A percentile compares a stretch with the other conserved stretches of the same genome.
phyloP scores from a whole-genome alignment of 176 grass and related monocot species.

The Oryza rufipogon region DNA sequence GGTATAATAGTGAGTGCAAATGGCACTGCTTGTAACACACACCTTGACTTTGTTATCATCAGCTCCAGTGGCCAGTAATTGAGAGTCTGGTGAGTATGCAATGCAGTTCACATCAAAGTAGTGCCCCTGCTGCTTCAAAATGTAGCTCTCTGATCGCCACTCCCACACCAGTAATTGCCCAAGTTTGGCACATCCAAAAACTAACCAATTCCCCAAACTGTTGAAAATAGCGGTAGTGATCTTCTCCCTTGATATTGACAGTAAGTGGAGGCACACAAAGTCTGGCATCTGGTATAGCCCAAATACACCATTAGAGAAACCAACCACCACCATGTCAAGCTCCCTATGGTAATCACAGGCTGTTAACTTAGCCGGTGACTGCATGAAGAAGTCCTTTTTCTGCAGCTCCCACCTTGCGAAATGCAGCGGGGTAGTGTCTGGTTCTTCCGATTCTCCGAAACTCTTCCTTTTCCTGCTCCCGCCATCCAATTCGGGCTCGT shows the following conservation, averaged over 20 bases:
- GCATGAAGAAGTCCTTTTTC: slow-evolving; percentile 94
- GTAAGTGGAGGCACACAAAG: slow-evolving; percentile 85
- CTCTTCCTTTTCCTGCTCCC: slow-evolving; percentile 58
- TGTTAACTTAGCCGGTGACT: slow-evolving; percentile 73
- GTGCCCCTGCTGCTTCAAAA: slow-evolving; percentile 96
- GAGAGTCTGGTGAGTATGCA: slow-evolving; percentile 93
- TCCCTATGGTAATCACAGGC: slow-evolving; percentile 89
- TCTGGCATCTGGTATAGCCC: slow-evolving; percentile 98
- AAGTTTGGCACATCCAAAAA: slow-evolving; percentile 94
- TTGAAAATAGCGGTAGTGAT: slow-evolving; percentile 95
- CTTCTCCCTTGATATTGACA: slow-evolving; percentile 91
- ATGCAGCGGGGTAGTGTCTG: slow-evolving; percentile 44
- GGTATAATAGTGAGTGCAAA: background rate
- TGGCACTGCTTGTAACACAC: background rate
- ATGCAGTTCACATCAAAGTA: slow-evolving; percentile 98
- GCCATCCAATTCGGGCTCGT: slow-evolving; percentile 40
- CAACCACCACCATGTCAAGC: slow-evolving; percentile 90
- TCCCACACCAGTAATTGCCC: slow-evolving; percentile 95
- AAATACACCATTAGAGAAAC: slow-evolving; percentile 85
- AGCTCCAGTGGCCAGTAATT: slow-evolving; percentile 92
- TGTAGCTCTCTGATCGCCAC: slow-evolving; percentile 91
- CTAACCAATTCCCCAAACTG: slow-evolving; percentile 78
- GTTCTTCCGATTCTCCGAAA: slow-evolving; percentile 47
- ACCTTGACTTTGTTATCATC: slow-evolving; percentile 99
- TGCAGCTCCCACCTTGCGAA: slow-evolving; percentile 64